Percentiles rank a stretch among this genome's conserved stretches.
Evolutionary conservation across 2,329 filamentous ascomycete genomes (phyloP).

Genomic region (Plenodomus biglobosus): DNA sequence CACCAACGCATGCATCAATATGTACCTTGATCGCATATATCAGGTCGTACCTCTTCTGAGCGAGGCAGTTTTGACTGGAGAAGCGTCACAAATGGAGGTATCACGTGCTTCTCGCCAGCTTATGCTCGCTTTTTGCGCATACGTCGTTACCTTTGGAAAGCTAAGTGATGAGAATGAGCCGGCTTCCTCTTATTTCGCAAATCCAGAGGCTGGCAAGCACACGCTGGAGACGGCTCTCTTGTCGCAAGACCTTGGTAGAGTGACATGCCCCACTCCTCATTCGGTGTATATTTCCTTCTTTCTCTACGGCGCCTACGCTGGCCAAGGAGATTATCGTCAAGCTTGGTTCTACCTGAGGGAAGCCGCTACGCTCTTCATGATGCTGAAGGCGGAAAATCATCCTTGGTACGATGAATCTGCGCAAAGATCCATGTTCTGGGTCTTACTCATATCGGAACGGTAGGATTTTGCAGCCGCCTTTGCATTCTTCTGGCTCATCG

Average conservation of each 20-base stretch:
- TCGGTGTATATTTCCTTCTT: conserved; percentile 74
- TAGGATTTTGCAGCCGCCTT: conserved; percentile 1
- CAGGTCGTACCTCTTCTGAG: conserved; percentile 48
- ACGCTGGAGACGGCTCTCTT: conserved; percentile 15
- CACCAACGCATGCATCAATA: conserved; percentile 66
- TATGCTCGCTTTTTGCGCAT: conserved; percentile 43
- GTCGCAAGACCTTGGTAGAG: conserved; percentile 17
- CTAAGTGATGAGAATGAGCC: conserved; percentile 7
- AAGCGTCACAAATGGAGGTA: conserved; percentile 19
- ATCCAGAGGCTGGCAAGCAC: neutral
- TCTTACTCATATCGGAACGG: conserved; percentile 32
- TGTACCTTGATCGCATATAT: conserved; percentile 70
- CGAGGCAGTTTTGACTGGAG: conserved; percentile 19
- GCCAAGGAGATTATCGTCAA: conserved; percentile 70
- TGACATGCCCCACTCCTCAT: conserved; percentile 23
- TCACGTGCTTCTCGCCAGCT: conserved; percentile 34
- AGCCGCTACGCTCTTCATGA: conserved; percentile 63
- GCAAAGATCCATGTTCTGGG: conserved; percentile 25
- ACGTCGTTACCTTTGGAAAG: conserved; percentile 34
- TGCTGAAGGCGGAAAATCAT: conserved; percentile 14
- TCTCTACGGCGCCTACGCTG: conserved; percentile 71
- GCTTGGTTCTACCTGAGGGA: conserved; percentile 81
- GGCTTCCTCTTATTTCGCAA: neutral
- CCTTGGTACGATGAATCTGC: conserved; percentile 16
- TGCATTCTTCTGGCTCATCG: neutral